Base-by-base conservation (phyloP, 257 asterid species). In the Verbascum thapsus region DNA sequence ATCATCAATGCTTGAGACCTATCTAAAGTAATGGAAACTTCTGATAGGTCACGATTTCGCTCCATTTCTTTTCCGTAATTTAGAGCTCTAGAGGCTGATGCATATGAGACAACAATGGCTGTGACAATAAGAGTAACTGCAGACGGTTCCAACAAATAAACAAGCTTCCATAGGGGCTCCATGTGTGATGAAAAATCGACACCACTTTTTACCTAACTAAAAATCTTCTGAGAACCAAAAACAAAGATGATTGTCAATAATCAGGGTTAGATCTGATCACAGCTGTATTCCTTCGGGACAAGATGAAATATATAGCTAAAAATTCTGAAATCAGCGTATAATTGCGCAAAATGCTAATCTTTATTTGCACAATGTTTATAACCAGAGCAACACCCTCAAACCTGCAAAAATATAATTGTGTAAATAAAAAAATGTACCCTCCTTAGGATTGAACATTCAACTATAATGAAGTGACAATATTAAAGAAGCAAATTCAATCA, bases 21-120 rank as follows among this genome's bases (percentile, higher is more conserved):
- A 72, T 94, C 99, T 67, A 90, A 77, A 43, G 94, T 94, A 53
- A 94, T 94, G 61, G 96, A 83, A 64, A 90, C 97, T 78, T 94
- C 95, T 6, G 87, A 85, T 9, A 88, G 68, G 76, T 94, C 99
- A 20, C 88, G 90, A 43, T 90, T 94, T 39, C 76, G 67, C 77
- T 94, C 99, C 99, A 94, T 94, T 80, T 89, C 99, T 65, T 90
- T 94, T 32, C 95, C 96, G 54, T 87, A 82, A 63, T 70, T 84
- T 30, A 94, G 75, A 58, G 96, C 95, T 74, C 99, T 88, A 69
- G 83, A 70, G 52, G 99, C 99, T 12, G 99, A 84, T 48, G 82
- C 90, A 73, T 78, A 94, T 4, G 96, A 83, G 42, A 94, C 97
- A 30, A 76, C 82, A 23, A 87, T 70, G 35, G 97, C 99, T 3